These are phyloP conservation scores for Wickerhamomyces sp. DNA, from an alignment of 1,139 yeast genomes.

Conservation along the genomic window DNA sequence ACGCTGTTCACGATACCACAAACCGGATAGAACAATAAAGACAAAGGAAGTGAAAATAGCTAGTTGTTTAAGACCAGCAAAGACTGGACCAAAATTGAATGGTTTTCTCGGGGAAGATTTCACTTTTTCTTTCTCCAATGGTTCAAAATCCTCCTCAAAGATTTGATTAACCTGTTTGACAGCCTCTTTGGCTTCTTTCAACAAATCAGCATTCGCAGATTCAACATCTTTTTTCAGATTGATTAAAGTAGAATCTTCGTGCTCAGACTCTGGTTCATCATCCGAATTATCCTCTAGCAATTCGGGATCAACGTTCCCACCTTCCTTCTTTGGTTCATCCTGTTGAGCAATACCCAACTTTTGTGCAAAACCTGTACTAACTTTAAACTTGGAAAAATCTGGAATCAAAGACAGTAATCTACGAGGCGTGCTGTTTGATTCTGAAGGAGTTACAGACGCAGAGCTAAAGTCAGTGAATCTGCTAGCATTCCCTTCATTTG, in stretches of 20 bases:
- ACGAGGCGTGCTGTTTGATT: constrained; percentile 18
- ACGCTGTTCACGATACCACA: constrained; percentile 63
- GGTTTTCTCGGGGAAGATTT: constrained; percentile 1
- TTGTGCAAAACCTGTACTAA: constrained; percentile 24
- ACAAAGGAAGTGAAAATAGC: constrained; percentile 13
- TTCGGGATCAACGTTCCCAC: constrained; percentile 19
- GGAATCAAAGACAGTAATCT: constrained; percentile 25
- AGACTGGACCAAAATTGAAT: constrained; percentile 12
- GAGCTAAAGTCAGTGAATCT: constrained; percentile 15
- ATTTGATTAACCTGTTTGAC: constrained; percentile 23
- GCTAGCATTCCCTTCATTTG: constrained; percentile 12
- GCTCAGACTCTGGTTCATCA: constrained; percentile 6
- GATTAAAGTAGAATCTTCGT: constrained; percentile 12
- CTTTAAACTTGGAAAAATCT: constrained; percentile 25
- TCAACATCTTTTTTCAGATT: constrained; percentile 23
- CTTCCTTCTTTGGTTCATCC: constrained; percentile 9
- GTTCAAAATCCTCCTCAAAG: constrained; percentile 12
- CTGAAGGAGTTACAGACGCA: constrained; percentile 16
- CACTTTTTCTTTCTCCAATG: neutral
- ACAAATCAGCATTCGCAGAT: constrained; percentile 23
- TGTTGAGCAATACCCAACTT: constrained; percentile 22
- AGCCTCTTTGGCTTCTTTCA: constrained; percentile 26
- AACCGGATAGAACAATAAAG: constrained; percentile 30
- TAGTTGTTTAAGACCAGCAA: constrained; percentile 16
- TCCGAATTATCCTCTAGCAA: constrained; percentile 18